Base-by-base conservation (phyloP, 164 flowering plant species). In the Amborella trichopoda region DNA sequence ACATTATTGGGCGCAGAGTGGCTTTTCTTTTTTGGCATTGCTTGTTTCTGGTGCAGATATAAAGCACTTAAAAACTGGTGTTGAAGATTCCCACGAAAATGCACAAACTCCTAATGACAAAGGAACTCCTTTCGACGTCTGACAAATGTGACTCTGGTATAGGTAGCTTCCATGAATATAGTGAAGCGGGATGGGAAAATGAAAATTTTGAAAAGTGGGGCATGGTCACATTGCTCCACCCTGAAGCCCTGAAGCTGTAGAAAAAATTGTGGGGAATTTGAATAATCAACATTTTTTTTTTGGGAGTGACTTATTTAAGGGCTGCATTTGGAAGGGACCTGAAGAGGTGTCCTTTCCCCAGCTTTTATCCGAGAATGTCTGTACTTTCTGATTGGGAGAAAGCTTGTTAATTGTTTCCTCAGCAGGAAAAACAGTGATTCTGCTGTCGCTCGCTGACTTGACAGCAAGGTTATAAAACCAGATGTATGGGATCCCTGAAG, bases 21-120 rank as follows among this genome's bases (percentile, higher is more conserved):
- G 46, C 25, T 61, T 69, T 23, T 69, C 87, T 11, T 56, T 96
- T 40, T 48, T 80, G 3, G 99, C 99, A 17, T 61, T 91, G 16
- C 69, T 91, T 67, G 99, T 96, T 56, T 69, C 83, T 68, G 96
- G 99, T 59, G 99, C 90, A 34, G 73, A 69, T 66, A 77, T 91
- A 43, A 83, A 67, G 66, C 90, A 87, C 65, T 62, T 91, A 49
- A 96, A 91, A 56, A 75, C 87, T 42, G 72, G 76, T 23, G 84
- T 91, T 26, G 86, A 91, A 57, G 58, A 82, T 13, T 62, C 30
- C 51, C 63, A 54, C 59, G 53, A 77, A 20, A 60, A 65, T 60
- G 53, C 41, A 2, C 55, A 58, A 44, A 42, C 53, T n/a, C 26
- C 76, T 43, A 69, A 68, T 59, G 95, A 91, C 39, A 87, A 74